Conservation (phyloP, 208 protist genomes). For the Angomonas deanei region DNA sequence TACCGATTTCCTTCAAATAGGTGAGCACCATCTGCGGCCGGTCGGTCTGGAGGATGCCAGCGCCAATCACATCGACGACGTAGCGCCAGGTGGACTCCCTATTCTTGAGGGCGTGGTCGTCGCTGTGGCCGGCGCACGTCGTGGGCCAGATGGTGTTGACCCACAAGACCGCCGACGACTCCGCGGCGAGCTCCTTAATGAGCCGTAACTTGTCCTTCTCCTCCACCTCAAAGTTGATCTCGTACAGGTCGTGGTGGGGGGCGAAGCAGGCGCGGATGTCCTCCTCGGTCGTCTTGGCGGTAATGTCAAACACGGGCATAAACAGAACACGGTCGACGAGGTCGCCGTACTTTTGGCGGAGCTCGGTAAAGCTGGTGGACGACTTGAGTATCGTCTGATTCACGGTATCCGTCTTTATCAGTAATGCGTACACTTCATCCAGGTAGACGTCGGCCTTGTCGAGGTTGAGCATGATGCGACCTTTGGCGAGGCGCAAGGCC, state of each 20-base stretch:
- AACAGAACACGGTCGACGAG: conserved; percentile 49
- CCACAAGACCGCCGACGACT: conserved; percentile 35
- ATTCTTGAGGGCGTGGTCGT: conserved; percentile 48
- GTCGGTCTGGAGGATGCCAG: conserved; percentile 58
- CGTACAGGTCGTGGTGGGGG: conserved; percentile 32
- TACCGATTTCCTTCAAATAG: conserved; percentile 37
- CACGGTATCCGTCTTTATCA: conserved; percentile 34
- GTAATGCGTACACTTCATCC: conserved; percentile 33
- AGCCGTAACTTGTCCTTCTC: conserved; percentile 21
- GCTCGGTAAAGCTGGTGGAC: conserved; percentile 28
- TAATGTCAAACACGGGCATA: conserved; percentile 56
- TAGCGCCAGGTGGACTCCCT: conserved; percentile 53
- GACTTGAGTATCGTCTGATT: conserved; percentile 60
- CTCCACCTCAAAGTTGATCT: conserved; percentile 52
- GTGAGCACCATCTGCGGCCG: conserved; percentile 41
- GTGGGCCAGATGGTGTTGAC: conserved; percentile 67
- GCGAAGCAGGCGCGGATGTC: conserved; percentile 28
- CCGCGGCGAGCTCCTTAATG: conserved; percentile 27
- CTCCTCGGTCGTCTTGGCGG: conserved; percentile 24
- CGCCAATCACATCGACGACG: conserved; percentile 31
- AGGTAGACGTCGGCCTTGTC: conserved; percentile 68
- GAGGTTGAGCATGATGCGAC: conserved; percentile 43
- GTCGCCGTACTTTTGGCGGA: conserved; percentile 29
- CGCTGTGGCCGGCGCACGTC: conserved; percentile 53
- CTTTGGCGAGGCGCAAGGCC: conserved; percentile 27